phyloP scores from a whole-genome alignment of 2,329 filamentous ascomycete genomes.

The Arthrobotrys musiformis region DNA sequence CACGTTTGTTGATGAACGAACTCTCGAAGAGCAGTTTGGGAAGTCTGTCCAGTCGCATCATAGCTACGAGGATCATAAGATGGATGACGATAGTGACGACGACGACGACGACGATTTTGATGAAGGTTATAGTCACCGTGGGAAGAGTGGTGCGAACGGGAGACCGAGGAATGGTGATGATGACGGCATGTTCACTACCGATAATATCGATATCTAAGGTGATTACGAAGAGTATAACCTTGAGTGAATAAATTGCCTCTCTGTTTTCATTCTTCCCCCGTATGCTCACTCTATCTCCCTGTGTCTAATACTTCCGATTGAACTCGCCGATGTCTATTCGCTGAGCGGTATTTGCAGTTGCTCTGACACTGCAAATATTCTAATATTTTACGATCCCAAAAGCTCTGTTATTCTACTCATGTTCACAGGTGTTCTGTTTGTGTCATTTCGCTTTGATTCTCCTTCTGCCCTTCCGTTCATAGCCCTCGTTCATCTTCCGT shows the following conservation, averaged over 20 bases:
- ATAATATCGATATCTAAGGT: conserved; percentile 73
- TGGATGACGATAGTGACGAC: conserved; percentile 48
- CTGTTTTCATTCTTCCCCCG: conserved; percentile 3
- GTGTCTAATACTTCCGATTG: neutral
- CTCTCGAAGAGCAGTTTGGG: conserved; percentile 86
- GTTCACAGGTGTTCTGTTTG: conserved; percentile 42
- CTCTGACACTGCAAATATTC: neutral
- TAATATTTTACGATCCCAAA: conserved; percentile 23
- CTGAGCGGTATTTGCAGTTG: neutral
- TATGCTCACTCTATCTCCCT: neutral
- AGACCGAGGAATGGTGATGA: conserved; percentile 73
- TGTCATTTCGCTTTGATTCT: conserved; percentile 28
- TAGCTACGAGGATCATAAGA: conserved; percentile 71
- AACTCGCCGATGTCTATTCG: neutral
- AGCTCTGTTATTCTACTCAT: conserved; percentile 36
- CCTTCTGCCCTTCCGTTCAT: conserved; percentile 23
- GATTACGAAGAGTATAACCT: conserved; percentile 5
- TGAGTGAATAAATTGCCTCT: conserved; percentile 4
- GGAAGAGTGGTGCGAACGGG: conserved; percentile 66
- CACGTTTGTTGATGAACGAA: conserved; percentile 98
- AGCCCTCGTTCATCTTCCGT: conserved; percentile 46
- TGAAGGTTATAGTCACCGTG: conserved; percentile 65
- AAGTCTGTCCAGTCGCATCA: conserved; percentile 68
- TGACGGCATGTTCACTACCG: conserved; percentile 72
- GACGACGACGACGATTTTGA: conserved; percentile 61